Evolutionary conservation across 2,329 filamentous ascomycete genomes (phyloP), one percentile per base, ranked within the genome.

Genomic region (Dactylella cylindrospora): DNA sequence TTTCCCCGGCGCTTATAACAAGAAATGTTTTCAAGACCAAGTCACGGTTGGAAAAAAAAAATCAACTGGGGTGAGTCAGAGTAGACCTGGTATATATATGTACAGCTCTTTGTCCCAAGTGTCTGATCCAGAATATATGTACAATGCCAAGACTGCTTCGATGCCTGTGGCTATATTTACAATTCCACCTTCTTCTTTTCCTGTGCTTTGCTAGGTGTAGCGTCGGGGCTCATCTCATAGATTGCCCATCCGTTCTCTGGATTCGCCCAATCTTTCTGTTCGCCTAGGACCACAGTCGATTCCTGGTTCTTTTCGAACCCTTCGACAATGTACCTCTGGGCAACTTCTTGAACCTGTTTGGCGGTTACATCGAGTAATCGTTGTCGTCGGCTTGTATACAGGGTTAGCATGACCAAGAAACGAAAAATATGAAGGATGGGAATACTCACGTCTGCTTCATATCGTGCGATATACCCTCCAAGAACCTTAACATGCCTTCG

Each of bases 401-500:
- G 7, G 15, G 36, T 67, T 44, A 68, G 39, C 25, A 20, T 20
- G 44, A 10, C 5, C 25, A 23, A 12, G 33, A 23, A 23, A 8
- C 8, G 19, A n/a, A 5, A 9, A 17, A 5, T 22, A 45, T 15
- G 12, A 17, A 25, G 15, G 10, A 32, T n/a, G 4, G 25, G 12
- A 12, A 23, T 17, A 59, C 66, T 60, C 50, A 70, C 68, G 45
- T 57, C 75, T 96, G 90, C 70, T 86, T 84, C 90, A 97, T 95
- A 68, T 89, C 86, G 60, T 93, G 82, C 1, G 86, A 88, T 28
- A 98, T 80, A 9, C 90, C 90, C 23, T 84, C 86, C 70, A 95
- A 76, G 74, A 98, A 98, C 49, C 84, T 79, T 35, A 81, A 80
- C 83, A 95, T 87, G 28, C 91, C 93, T 72, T 97, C 91, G 44